phyloP scores from a whole-genome alignment of 2,329 filamentous ascomycete species.

The Mariannaea elegans region DNA sequence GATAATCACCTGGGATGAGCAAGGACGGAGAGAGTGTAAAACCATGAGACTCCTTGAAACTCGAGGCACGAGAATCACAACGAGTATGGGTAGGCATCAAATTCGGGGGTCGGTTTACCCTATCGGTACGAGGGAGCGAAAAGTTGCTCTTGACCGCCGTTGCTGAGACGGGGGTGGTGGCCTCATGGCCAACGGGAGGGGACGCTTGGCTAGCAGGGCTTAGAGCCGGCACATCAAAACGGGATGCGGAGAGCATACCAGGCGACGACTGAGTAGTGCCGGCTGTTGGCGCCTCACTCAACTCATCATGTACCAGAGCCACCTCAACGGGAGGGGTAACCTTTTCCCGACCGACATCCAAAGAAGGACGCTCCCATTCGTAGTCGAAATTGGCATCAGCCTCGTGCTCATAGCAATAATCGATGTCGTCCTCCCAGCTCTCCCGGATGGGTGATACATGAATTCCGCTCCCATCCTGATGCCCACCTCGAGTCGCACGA shows the following conservation, averaged over 20 bases:
- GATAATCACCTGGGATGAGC: slow-evolving; percentile 68
- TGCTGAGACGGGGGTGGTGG: slow-evolving; percentile 52
- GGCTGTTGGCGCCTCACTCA: slow-evolving; percentile 31
- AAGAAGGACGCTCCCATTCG: slow-evolving; percentile 68
- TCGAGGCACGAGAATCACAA: slow-evolving; percentile 58
- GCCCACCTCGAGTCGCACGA: slow-evolving; percentile 32
- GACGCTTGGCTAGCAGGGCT: slow-evolving; percentile 60
- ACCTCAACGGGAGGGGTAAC: slow-evolving; percentile 34
- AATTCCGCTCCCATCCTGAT: slow-evolving; percentile 29
- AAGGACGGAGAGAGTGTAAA: slow-evolving; percentile 69
- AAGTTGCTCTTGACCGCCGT: slow-evolving; percentile 57
- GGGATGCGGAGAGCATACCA: slow-evolving; percentile 40
- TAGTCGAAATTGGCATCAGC: slow-evolving; percentile 74
- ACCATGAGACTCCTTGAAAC: slow-evolving; percentile 67
- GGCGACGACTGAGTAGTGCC: slow-evolving; percentile 36
- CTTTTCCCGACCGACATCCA: slow-evolving; percentile 50
- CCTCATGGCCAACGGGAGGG: slow-evolving; percentile 51
- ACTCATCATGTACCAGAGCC: slow-evolving; percentile 36
- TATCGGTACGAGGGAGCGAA: slow-evolving; percentile 57
- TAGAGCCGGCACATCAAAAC: slow-evolving; percentile 56
- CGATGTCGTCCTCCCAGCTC: slow-evolving; percentile 75
- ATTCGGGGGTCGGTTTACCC: slow-evolving; percentile 36
- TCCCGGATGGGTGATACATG: slow-evolving; percentile 48
- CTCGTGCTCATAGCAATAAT: slow-evolving; percentile 76
- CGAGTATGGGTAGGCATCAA: slow-evolving; percentile 45